These are phyloP conservation scores for Mortierella hygrophila DNA, from an alignment of 192 early-diverging fungal species.

Conservation along the genomic window DNA sequence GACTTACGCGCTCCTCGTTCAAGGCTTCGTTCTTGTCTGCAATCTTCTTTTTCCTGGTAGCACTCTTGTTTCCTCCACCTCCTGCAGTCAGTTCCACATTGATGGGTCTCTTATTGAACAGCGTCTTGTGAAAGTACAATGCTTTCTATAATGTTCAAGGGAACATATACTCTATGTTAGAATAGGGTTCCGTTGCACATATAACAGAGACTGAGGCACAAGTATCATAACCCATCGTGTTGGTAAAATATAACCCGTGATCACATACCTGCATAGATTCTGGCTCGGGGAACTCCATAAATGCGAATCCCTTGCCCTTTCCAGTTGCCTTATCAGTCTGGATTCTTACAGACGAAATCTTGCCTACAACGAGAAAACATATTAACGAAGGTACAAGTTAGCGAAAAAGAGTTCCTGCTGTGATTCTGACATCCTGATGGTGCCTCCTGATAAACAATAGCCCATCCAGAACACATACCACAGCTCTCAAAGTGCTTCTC, in stretches of 20 bases:
- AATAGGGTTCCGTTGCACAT: too few relatives aligned
- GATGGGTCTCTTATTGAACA: conserved; percentile 73
- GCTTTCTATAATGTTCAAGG: conserved; percentile 59
- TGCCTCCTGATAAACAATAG: not conserved
- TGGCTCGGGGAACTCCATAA: conserved; percentile 72
- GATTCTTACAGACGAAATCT: conserved; percentile 70
- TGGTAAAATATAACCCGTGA: not conserved
- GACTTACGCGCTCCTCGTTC: conserved; percentile 67
- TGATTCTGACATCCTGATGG: not conserved
- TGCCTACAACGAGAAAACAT: conserved; percentile 20
- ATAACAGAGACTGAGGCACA: too few relatives aligned
- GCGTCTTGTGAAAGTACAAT: conserved; percentile 72
- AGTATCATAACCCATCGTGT: too few relatives aligned
- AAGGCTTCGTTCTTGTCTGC: conserved; percentile 63
- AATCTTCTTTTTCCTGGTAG: conserved; percentile 61
- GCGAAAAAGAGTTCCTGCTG: not conserved
- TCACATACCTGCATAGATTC: conserved; percentile 62
- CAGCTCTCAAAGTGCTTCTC: conserved; percentile 70
- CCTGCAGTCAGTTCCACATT: conserved; percentile 83
- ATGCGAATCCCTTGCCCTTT: conserved; percentile 81
- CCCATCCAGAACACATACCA: conserved; percentile 31
- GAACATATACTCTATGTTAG: not conserved
- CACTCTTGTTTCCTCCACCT: conserved; percentile 76
- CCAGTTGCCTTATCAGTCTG: conserved; percentile 78
- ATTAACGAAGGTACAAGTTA: not conserved